Percentiles rank a stretch among this genome's conserved stretches.
These are phyloP conservation scores for Cryphonectria japonica DNA, from an alignment of 2,329 filamentous ascomycete genomes.

Conservation along the genomic window DNA sequence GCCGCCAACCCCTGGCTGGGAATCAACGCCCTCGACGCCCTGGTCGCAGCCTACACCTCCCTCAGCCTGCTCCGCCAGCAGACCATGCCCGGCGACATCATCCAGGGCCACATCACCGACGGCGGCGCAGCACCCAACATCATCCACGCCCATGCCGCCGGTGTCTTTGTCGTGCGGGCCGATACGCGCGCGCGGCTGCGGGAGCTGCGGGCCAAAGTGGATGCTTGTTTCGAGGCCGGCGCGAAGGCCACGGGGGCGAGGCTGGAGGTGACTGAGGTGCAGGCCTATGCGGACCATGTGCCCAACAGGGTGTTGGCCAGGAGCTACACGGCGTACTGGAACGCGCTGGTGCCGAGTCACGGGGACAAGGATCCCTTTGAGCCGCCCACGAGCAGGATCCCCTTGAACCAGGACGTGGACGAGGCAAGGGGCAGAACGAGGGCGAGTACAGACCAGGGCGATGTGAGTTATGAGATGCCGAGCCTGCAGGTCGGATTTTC, in stretches of 20 bases:
- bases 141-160: conserved; percentile 55
- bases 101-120: conserved; percentile 56
- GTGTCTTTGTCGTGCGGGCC: conserved; percentile 50
- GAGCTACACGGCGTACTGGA: conserved; percentile 51
- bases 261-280: conserved; percentile 45
- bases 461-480: conserved; percentile 61
- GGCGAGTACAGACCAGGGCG: conserved; percentile 63
- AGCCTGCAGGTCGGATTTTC: conserved; percentile 57
- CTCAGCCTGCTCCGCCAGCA: conserved; percentile 60
- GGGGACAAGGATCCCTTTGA: conserved; percentile 7
- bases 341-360: conserved; percentile 39
- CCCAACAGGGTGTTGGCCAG: conserved; percentile 54
- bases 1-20: conserved; percentile 62
- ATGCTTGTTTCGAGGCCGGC: conserved; percentile 46
- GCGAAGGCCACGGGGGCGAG: conserved; percentile 50
- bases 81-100: conserved; percentile 53
- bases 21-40: conserved; percentile 61
- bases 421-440: conserved; percentile 47
- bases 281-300: conserved; percentile 58
- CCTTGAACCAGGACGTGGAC: conserved; percentile 44
- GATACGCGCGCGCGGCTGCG: conserved; percentile 45
- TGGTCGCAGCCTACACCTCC: conserved; percentile 53
- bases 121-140: conserved; percentile 59
- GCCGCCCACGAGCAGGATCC: conserved; percentile 25
- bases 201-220: conserved; percentile 46